Evolutionary conservation across 2,329 filamentous ascomycete species (phyloP), one percentile per base, ranked within the genome.

Genomic region (Exophiala sideris): DNA sequence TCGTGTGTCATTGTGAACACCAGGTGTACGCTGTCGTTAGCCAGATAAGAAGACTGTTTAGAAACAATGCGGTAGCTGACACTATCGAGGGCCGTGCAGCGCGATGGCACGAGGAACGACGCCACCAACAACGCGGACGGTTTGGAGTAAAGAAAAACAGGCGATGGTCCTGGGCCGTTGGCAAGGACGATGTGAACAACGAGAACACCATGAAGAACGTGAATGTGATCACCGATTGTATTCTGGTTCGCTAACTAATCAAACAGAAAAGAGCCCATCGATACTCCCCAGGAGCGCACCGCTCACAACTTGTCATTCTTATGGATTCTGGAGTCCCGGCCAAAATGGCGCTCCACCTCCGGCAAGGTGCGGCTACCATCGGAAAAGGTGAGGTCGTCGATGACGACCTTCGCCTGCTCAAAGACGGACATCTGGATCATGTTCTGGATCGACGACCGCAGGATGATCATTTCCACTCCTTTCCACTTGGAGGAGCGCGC

Each of bases 391-490:
- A 75, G 65, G 35, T 69, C 59, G 53, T 75, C 70, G 58, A 77
- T 76, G 50, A 65, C 65, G 52, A 66, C 66, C 64, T 74, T 76
- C 35, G 75, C 69, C 52, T 73, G 74, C 62, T 77, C 74, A 47
- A 74, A 76, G 16, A 73, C 67, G 58, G 71, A 72, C 62, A 76
- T 67, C 39, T 76, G 66, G 44, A 77, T 75, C 73, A 76, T 76
- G 62, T 76, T 76, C 63, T 77, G 75, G 21, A 77, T 62, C 6
- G 70, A 70, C 3, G 74, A 76, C 14, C 74, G 73, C 24, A 75
- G 59, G 35, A 77, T 67, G 36, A 75, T 73, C 54, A 76, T 75
- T 7, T 74, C 74, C n/a, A 77, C 62, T 5, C 74, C 74, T 56
- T 73, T 76, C 64, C 76, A 77, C 67, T 74, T 75, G 58, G 72